Evolutionary conservation across 208 protist species (phyloP).

Genomic region (Wallacemonas sp.): DNA sequence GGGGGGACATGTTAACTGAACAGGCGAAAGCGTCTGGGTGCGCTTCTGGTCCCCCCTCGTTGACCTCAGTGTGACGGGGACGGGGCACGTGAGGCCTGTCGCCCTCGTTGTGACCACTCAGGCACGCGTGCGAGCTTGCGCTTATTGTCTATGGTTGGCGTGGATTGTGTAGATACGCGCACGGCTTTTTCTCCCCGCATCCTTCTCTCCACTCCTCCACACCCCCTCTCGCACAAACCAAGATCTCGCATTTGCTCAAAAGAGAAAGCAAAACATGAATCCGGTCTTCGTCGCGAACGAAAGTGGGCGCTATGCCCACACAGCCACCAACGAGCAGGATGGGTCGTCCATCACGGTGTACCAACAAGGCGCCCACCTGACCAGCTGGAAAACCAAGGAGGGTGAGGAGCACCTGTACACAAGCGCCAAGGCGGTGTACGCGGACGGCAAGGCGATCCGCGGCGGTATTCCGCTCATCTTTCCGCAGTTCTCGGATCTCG

Average conservation of each 20-base stretch:
- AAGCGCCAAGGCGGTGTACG: constrained; percentile 52
- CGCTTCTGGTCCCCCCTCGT: no score
- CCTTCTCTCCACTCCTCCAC: no score
- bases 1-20: no score
- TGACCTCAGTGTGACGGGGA: no score
- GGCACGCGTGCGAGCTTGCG: no score
- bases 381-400: constrained; percentile 43
- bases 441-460: constrained; percentile 50
- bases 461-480: constrained; percentile 70
- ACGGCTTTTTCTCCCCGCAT: no score
- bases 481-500: constrained; percentile 61
- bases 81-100: no score
- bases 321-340: constrained; percentile 22
- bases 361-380: constrained; percentile 59
- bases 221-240: no score
- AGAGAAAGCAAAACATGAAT: constrained; percentile 5
- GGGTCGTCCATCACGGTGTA: constrained; percentile 56
- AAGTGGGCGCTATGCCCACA: not conserved
- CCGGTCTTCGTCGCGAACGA: constrained; percentile 1
- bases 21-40: no score
- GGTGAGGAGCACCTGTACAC: constrained; percentile 59
- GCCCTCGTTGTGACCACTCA: no score
- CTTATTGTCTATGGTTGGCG: no score
- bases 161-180: no score
- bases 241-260: not conserved